phyloP scores from a whole-genome alignment of 192 early-diverging fungal genomes.

The Polychytrium aggregatum region DNA sequence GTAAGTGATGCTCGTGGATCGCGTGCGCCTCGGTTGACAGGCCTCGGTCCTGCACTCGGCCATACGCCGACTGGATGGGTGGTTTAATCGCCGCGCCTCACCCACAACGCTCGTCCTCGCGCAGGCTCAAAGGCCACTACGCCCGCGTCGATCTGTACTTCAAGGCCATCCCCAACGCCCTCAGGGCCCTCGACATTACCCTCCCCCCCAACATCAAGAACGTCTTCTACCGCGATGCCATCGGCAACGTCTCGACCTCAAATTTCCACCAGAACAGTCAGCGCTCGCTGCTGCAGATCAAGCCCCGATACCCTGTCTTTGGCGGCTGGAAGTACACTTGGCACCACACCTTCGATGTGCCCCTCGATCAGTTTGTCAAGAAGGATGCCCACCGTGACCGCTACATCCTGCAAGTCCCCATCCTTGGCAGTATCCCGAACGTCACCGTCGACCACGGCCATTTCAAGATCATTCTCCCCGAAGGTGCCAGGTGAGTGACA shows the following conservation, averaged over 20 bases:
- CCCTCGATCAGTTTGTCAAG: conserved; percentile 54
- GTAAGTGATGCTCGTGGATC: conserved; percentile 34
- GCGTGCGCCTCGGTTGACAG: no score
- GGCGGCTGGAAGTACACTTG: conserved; percentile 98
- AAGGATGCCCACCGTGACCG: conserved; percentile 23
- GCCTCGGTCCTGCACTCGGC: neutral
- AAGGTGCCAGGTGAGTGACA: conserved; percentile 66
- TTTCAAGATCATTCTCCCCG: conserved; percentile 75
- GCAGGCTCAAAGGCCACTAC: conserved; percentile 45
- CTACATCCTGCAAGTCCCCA: conserved; percentile 58
- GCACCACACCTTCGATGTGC: conserved; percentile 83
- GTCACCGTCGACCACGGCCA: conserved; percentile 52
- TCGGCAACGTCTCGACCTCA: conserved; percentile 97
- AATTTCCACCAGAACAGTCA: conserved; percentile 31
- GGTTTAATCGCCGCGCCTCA: no score
- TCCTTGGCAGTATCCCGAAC: conserved; percentile 53
- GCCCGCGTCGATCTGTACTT: conserved; percentile 58
- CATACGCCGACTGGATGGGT: neutral
- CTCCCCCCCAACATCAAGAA: conserved; percentile 62
- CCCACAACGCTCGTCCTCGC: neutral
- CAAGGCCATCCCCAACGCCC: conserved; percentile 17
- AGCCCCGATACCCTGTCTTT: conserved; percentile 84
- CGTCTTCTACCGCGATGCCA: conserved; percentile 78
- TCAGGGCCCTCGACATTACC: conserved; percentile 35
- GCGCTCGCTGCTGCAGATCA: conserved; percentile 56